A percentile compares a stretch with the other conserved stretches of the same genome.
Conservation (phyloP, 2,329 filamentous ascomycete genomes). For the Arthrobotrys sinensis region DNA sequence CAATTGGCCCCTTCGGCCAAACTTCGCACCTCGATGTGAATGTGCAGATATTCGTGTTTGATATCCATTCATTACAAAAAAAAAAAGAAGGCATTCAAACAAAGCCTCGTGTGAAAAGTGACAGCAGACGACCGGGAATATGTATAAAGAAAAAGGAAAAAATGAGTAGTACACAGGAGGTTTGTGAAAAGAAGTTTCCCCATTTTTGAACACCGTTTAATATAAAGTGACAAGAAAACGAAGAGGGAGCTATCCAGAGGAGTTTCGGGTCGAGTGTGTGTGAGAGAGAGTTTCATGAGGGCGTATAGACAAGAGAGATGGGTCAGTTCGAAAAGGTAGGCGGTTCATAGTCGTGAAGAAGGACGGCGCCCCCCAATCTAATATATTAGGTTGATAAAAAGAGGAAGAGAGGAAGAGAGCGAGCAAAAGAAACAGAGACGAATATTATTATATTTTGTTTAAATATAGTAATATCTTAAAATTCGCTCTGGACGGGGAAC, state of each 20-base stretch:
- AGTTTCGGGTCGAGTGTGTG: conserved; percentile 24
- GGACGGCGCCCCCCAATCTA: conserved; percentile 41
- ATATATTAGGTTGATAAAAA: conserved; percentile 55
- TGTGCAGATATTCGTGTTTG: conserved; percentile 60
- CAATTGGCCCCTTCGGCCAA: not conserved
- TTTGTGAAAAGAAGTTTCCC: conserved; percentile 57
- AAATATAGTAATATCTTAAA: conserved; percentile 73
- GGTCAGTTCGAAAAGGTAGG: conserved; percentile 15
- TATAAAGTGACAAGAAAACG: conserved; percentile 57
- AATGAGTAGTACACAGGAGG: conserved; percentile 58
- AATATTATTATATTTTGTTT: conserved; percentile 59
- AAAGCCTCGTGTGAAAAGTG: conserved; percentile 44
- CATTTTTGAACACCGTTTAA: conserved; percentile 61
- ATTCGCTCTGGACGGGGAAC: conserved; percentile 87
- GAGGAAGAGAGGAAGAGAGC: conserved; percentile 32
- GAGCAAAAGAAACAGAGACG: conserved; percentile 29
- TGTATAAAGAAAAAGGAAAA: conserved; percentile 52
- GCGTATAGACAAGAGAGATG: conserved; percentile 43
- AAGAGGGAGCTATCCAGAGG: conserved; percentile 41
- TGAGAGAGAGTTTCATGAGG: conserved; percentile 38
- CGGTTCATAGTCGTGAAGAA: conserved; percentile 44
- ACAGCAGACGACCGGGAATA: conserved; percentile 59
- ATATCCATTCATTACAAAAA: conserved; percentile 62
- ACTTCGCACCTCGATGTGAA: conserved; percentile 7
- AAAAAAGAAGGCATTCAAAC: conserved; percentile 56